Base-by-base conservation (phyloP, 176 grass and related monocot species). In the Urochloa ruziziensis region DNA sequence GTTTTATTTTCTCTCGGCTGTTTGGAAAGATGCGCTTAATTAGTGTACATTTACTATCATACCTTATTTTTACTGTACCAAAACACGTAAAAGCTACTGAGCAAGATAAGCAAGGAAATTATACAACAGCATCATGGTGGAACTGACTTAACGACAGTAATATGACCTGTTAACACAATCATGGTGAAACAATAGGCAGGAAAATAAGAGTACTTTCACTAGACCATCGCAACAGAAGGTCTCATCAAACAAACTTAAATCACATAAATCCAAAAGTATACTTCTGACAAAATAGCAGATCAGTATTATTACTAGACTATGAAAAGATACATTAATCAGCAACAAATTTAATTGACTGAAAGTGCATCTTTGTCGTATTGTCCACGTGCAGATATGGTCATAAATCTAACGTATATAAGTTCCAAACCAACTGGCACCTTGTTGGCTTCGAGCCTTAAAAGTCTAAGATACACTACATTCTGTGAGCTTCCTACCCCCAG, bases 1-100 rank as follows among this genome's bases (percentile, higher is more conserved):
- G 96, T 84, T 89, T 96, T 82, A 99, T 65, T 89, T 99, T 99
- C 83, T 99, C 96, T 59, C 85, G 93, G 72, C 96, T 99, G 89
- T 65, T 79, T 56, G 25, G 54, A 78, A 86, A 84, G 54, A 39
- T 40, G 81, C 21, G 85, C 54, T 67, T 62, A 84, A 70, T 86
- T 59, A 88, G 62, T 69, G 18, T 60, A 82, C 37, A 80, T 81
- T 69, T 63, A 68, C 52, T 75, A 82, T n/a, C 61, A 79, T 85
- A 77, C 47, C 27, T 71, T n/a, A n/a, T 52, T 15, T 77, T 82
- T 35, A 56, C 56, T 80, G 36, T 69, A 83, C 18, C 34, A 85
- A 32, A 85, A 32, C 69, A 37, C 52, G 67, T 79, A 29, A 75
- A 78, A 70, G 34, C 23, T 70, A 68, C 29, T 24, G 10, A 67